Percentiles rank a stretch among this genome's conserved stretches.
These are phyloP conservation scores for Kuraishia borneana DNA, from an alignment of 805 yeast genomes.

Conservation along the genomic window DNA sequence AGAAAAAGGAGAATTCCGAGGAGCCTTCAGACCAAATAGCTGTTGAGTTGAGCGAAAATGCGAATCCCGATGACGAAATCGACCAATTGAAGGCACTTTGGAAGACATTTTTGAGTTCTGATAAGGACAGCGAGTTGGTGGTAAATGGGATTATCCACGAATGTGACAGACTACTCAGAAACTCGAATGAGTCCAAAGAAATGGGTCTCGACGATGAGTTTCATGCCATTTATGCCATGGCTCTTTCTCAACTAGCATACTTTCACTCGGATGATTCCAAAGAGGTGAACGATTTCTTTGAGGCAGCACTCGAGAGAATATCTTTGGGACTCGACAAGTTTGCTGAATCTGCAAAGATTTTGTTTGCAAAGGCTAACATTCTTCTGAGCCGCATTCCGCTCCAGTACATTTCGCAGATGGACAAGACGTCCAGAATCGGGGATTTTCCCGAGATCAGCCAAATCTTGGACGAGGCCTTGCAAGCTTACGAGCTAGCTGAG, in stretches of 20 bases:
- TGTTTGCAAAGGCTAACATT: slow-evolving; percentile 44
- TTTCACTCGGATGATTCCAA: slow-evolving; percentile 26
- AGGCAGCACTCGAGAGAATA: slow-evolving; percentile 63
- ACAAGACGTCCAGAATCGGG: slow-evolving; percentile 20
- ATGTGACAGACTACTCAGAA: slow-evolving; percentile 69
- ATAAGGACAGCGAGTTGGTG: slow-evolving; percentile 50
- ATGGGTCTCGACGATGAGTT: slow-evolving; percentile 36
- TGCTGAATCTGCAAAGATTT: slow-evolving; percentile 33
- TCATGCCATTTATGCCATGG: slow-evolving; percentile 64
- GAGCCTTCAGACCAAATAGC: slow-evolving; percentile 25
- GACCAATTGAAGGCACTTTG: slow-evolving; percentile 67
- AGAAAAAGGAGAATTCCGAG: slow-evolving; percentile 2
- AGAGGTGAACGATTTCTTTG: slow-evolving; percentile 44
- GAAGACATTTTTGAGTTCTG: slow-evolving; percentile 45
- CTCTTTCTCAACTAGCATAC: slow-evolving; percentile 52
- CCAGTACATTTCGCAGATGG: slow-evolving; percentile 42
- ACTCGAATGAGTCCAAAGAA: slow-evolving; percentile 15
- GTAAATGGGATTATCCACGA: slow-evolving; percentile 86
- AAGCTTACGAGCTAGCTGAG: slow-evolving; percentile 33
- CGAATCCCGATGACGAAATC: slow-evolving; percentile 69
- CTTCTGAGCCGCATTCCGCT: slow-evolving; percentile 48
- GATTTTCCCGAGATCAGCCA: slow-evolving; percentile 23
- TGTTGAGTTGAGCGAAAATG: slow-evolving; percentile 60
- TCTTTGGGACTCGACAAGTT: slow-evolving; percentile 42
- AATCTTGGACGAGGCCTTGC: slow-evolving; percentile 34